Evolutionary conservation across 2,329 filamentous ascomycete genomes (phyloP).

Genomic region (Paradendryphiella salina): DNA sequence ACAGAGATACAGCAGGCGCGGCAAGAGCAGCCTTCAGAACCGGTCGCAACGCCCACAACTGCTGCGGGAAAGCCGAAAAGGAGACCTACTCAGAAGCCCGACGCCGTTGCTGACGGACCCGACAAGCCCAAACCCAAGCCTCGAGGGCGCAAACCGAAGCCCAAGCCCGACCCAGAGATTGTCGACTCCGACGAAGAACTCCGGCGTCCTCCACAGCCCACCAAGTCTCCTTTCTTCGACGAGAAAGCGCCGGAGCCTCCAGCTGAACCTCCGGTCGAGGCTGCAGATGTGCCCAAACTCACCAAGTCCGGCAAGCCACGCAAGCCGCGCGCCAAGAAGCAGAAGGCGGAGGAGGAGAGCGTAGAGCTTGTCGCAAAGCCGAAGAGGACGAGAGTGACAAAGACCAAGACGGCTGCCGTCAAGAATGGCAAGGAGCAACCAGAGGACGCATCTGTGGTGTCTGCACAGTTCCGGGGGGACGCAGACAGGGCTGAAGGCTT

Average conservation of each 20-base stretch:
- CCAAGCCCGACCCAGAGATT: slow-evolving; percentile 26
- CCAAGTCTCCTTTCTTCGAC: slow-evolving; percentile 29
- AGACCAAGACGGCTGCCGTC: slow-evolving; percentile 19
- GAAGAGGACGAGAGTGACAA: slow-evolving; percentile 32
- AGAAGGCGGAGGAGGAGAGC: slow-evolving; percentile 11
- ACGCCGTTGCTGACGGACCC: slow-evolving; percentile 2
- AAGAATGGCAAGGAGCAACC: slow-evolving; percentile 19
- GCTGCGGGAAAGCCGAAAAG: slow-evolving; percentile 25
- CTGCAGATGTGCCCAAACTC: slow-evolving; percentile 16
- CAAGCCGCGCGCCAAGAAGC: slow-evolving; percentile 40
- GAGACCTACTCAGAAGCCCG: slow-evolving; percentile 16
- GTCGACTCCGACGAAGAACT: slow-evolving; percentile 21
- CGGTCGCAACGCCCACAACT: neutral
- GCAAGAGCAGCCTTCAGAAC: slow-evolving; percentile 3
- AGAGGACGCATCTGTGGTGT: slow-evolving; percentile 24
- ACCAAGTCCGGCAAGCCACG: slow-evolving; percentile 33
- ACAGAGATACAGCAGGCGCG: slow-evolving; percentile 10
- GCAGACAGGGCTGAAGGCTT: slow-evolving; percentile 4
- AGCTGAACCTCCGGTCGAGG: slow-evolving; percentile 6
- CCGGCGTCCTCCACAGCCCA: slow-evolving; percentile 17
- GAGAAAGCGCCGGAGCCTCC: slow-evolving; percentile 9
- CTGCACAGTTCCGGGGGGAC: slow-evolving; percentile 25
- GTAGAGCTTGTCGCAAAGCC: slow-evolving; percentile 25
- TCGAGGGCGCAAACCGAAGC: slow-evolving; percentile 33
- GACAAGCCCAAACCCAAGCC: slow-evolving; percentile 32